phyloP scores from a whole-genome alignment of 1,284 basidiomycete species.

The Chondrostereum purpureum region DNA sequence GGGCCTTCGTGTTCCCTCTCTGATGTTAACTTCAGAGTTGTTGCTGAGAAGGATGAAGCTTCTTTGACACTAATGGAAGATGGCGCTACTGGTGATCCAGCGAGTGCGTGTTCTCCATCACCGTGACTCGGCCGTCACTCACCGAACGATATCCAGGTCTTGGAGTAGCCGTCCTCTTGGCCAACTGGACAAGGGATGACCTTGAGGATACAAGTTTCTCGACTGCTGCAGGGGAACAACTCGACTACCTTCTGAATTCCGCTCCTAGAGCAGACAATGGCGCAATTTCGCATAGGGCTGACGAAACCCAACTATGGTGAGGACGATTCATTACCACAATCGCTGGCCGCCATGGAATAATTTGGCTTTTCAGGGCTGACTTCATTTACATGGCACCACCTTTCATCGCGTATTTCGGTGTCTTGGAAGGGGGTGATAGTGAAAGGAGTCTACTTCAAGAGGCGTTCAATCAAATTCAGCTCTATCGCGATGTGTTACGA shows the following conservation, averaged over 20 bases:
- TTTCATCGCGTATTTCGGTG: constrained; percentile 73
- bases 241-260: constrained; percentile 51
- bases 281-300: constrained; percentile 59
- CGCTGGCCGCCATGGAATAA: not conserved
- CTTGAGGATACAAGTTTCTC: constrained; percentile 34
- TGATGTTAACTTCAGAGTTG: constrained; percentile 21
- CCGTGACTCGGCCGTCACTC: constrained; percentile 1
- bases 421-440: constrained; percentile 32
- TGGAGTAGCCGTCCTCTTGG: constrained; percentile 55
- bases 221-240: constrained; percentile 45
- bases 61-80: constrained; percentile 36
- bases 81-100: constrained; percentile 65
- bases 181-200: constrained; percentile 44
- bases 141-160: constrained; percentile 38
- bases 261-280: constrained; percentile 52
- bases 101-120: constrained; percentile 33
- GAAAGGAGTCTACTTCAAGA: constrained; percentile 42
- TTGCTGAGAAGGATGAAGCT: constrained; percentile 26
- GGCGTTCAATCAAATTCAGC: constrained; percentile 61
- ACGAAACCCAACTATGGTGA: constrained; percentile 49
- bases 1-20: no score
- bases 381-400: constrained; percentile 73
- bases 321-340: constrained; percentile 12
- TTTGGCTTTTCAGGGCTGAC: constrained; percentile 36
- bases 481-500: constrained; percentile 51